Percentiles rank a stretch among this genome's conserved stretches.
phyloP scores from a whole-genome alignment of 139 green algal species.

The Micromonas commoda region DNA sequence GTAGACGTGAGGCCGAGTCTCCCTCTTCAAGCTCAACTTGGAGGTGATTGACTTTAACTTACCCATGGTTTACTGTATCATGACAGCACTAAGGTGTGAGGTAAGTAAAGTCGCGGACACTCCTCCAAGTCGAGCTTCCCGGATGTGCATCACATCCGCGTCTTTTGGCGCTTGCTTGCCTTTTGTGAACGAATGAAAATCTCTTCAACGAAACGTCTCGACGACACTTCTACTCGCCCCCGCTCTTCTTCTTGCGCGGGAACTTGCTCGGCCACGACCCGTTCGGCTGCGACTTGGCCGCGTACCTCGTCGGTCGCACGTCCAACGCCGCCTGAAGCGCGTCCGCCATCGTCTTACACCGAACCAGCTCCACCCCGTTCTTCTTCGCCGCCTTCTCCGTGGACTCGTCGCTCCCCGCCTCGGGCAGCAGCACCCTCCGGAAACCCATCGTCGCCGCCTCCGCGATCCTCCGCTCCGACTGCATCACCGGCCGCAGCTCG shows the following conservation, averaged over 20 bases:
- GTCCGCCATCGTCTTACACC: conserved; percentile 15
- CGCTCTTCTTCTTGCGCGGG: neutral
- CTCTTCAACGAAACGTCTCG: too few relatives aligned
- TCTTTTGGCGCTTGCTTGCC: too few relatives aligned
- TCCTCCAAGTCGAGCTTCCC: too few relatives aligned
- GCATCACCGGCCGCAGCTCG: conserved; percentile 54
- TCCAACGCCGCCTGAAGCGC: neutral
- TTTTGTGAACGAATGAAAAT: too few relatives aligned
- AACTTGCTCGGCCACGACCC: conserved; percentile 8
- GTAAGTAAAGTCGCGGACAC: too few relatives aligned
- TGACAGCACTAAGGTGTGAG: too few relatives aligned
- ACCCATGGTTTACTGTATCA: too few relatives aligned
- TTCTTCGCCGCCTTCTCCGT: neutral
- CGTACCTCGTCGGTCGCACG: neutral
- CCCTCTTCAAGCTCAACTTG: too few relatives aligned
- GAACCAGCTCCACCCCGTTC: neutral
- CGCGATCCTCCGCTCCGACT: conserved; percentile 48
- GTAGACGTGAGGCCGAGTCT: too few relatives aligned
- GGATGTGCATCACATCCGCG: too few relatives aligned
- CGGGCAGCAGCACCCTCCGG: conserved; percentile 44
- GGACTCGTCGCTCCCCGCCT: neutral
- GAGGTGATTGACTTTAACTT: too few relatives aligned
- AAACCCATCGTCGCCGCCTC: conserved; percentile 62
- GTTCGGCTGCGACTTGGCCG: neutral
- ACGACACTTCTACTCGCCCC: too few relatives aligned